Percentiles rank a stretch among this genome's conserved stretches.
Evolutionary conservation across 164 flowering plant genomes (phyloP).

Genomic region (Echeveria elegans): DNA sequence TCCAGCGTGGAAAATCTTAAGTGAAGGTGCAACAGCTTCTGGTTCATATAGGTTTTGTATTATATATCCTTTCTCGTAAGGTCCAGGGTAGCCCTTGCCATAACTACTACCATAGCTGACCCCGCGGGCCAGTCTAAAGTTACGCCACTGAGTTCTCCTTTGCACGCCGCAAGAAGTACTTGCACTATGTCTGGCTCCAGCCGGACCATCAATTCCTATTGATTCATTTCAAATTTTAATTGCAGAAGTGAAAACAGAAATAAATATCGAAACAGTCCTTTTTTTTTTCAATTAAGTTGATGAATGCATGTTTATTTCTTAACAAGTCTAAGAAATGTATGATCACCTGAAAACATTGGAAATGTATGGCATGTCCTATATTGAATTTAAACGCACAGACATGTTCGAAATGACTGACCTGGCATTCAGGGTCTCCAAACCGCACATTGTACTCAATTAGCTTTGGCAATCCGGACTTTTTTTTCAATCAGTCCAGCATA

Average conservation of each 20-base stretch:
- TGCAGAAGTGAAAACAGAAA: neutral
- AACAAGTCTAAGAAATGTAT: no score
- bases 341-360: no score
- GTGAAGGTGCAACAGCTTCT: conserved; percentile 46
- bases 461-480: conserved; percentile 79
- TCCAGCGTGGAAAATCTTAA: conserved; percentile 86
- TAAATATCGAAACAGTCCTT: conserved; percentile 9
- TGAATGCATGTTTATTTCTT: no score
- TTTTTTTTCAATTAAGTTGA: conserved; percentile 17
- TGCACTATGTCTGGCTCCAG: conserved; percentile 84
- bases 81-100: conserved; percentile 98
- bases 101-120: conserved; percentile 95
- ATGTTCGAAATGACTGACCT: conserved; percentile 38
- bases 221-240: neutral
- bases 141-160: conserved; percentile 52
- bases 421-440: conserved; percentile 99
- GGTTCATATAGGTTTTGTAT: conserved; percentile 71
- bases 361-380: no score
- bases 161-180: conserved; percentile 82
- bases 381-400: no score
- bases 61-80: conserved; percentile 58
- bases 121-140: conserved; percentile 76
- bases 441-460: conserved; percentile 95
- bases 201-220: conserved; percentile 86
- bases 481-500: conserved; percentile 99